Conservation (phyloP, 2,329 filamentous ascomycete genomes). For the Curvularia eragrostidis region DNA sequence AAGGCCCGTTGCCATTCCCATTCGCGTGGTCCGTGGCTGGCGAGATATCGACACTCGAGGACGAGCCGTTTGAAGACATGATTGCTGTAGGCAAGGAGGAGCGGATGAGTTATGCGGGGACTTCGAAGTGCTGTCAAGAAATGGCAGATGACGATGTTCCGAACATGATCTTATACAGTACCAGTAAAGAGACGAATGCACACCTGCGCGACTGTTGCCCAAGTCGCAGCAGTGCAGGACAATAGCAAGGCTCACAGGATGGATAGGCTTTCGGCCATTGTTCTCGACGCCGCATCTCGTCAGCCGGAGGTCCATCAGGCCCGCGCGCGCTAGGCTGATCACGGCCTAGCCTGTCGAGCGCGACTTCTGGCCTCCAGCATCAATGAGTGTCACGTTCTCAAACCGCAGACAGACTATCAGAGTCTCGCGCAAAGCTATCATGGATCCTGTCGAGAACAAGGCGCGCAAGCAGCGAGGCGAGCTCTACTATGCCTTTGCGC, state of each 20-base stretch:
- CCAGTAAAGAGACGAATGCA: background rate
- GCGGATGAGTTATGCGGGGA: constrained; percentile 1
- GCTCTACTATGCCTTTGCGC: constrained; percentile 76
- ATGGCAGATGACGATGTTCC: constrained; percentile 4
- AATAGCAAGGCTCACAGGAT: constrained; percentile 16
- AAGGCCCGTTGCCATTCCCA: constrained; percentile 29
- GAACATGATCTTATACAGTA: constrained; percentile 12
- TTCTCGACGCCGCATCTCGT: constrained; percentile 5
- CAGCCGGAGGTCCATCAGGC: constrained; percentile 4
- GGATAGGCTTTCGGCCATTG: constrained; percentile 9
- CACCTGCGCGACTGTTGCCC: background rate
- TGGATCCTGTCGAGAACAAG: constrained; percentile 48
- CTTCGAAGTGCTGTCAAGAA: background rate
- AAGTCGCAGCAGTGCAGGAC: constrained; percentile 6
- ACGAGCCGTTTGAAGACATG: constrained; percentile 38
- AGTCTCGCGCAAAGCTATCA: constrained; percentile 5
- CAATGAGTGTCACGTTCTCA: background rate
- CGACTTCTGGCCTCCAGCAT: background rate
- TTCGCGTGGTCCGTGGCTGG: constrained; percentile 37
- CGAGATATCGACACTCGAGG: constrained; percentile 40
- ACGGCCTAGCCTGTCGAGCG: constrained; percentile 2
- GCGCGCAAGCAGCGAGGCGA: constrained; percentile 68
- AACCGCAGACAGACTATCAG: background rate
- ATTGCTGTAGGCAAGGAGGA: constrained; percentile 3
- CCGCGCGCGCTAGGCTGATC: background rate